These are phyloP conservation scores for Trichoderma guizhouense DNA, from an alignment of 2,329 filamentous ascomycete species.

Conservation along the genomic window DNA sequence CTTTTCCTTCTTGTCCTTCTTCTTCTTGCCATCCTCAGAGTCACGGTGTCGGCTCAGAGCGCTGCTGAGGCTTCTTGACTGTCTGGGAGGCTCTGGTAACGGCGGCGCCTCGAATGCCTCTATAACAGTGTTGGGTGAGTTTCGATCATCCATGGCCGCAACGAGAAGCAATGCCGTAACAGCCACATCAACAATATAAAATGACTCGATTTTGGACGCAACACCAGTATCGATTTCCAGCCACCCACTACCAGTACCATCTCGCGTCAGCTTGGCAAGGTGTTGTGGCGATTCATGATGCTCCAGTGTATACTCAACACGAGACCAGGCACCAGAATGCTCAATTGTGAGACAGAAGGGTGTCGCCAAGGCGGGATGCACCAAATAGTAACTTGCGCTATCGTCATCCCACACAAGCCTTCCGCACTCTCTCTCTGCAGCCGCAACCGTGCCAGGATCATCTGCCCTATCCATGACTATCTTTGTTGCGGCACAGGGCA, in stretches of 20 bases:
- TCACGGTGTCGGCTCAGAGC: constrained; percentile 30
- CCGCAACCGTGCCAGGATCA: constrained; percentile 56
- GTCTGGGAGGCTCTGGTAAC: constrained; percentile 23
- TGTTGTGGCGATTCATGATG: constrained; percentile 60
- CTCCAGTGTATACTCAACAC: constrained; percentile 63
- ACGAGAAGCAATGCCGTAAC: constrained; percentile 59
- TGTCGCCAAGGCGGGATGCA: constrained; percentile 59
- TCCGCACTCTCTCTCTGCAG: constrained; percentile 66
- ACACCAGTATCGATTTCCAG: constrained; percentile 60
- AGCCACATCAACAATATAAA: constrained; percentile 61
- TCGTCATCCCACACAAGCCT: constrained; percentile 70
- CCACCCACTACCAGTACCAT: constrained; percentile 57
- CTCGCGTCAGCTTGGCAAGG: constrained; percentile 57
- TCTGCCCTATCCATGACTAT: constrained; percentile 59
- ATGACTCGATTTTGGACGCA: constrained; percentile 56
- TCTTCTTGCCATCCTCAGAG: constrained; percentile 35
- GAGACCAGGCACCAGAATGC: constrained; percentile 56
- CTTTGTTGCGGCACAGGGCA: constrained; percentile 62
- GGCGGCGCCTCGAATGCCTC: constrained; percentile 61
- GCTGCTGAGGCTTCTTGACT: constrained; percentile 30
- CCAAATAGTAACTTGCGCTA: constrained; percentile 56
- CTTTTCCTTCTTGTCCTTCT: constrained; percentile 45
- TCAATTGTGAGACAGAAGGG: constrained; percentile 61
- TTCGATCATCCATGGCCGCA: constrained; percentile 54
- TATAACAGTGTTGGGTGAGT: constrained; percentile 32